A percentile compares a stretch with the other conserved stretches of the same genome.
These are phyloP conservation scores for Zopfia rhizophila DNA, from an alignment of 2,329 filamentous ascomycete genomes.

Conservation along the genomic window DNA sequence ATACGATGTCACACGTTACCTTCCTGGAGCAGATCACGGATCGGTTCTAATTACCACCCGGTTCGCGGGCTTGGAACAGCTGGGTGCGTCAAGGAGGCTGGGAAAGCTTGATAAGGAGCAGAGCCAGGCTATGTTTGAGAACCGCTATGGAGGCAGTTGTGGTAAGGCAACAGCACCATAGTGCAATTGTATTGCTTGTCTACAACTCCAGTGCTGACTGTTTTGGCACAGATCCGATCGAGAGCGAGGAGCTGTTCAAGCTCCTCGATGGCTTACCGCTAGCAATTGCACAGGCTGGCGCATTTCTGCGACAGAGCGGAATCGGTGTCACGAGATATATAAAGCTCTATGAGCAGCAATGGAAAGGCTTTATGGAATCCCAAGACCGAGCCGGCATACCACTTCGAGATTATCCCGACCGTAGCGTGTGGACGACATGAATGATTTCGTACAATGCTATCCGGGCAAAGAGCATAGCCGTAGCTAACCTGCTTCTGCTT, in stretches of 20 bases:
- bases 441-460: constrained; percentile 52
- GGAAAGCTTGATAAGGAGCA: constrained; percentile 23
- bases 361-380: constrained; percentile 33
- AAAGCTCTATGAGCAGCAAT: constrained; percentile 38
- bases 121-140: constrained; percentile 28
- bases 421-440: constrained; percentile 51
- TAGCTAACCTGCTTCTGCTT: constrained; percentile 51
- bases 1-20: constrained; percentile 23
- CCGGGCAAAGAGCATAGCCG: constrained; percentile 36
- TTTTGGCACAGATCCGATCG: constrained; percentile 15
- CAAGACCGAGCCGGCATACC: constrained; percentile 15
- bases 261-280: constrained; percentile 34
- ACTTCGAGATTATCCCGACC: constrained; percentile 41
- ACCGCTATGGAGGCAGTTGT: constrained; percentile 23
- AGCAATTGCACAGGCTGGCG: constrained; percentile 34
- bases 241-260: constrained; percentile 20
- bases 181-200: neutral
- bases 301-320: constrained; percentile 33
- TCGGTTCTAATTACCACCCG: constrained; percentile 29
- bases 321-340: constrained; percentile 28
- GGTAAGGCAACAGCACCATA: constrained; percentile 19
- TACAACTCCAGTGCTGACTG: constrained; percentile 16
- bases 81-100: constrained; percentile 21
- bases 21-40: constrained; percentile 23
- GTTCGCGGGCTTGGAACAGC: constrained; percentile 19